These are phyloP conservation scores for Pecoramyces ruminantium DNA, from an alignment of 192 early-diverging fungal species.

Conservation along the genomic window DNA sequence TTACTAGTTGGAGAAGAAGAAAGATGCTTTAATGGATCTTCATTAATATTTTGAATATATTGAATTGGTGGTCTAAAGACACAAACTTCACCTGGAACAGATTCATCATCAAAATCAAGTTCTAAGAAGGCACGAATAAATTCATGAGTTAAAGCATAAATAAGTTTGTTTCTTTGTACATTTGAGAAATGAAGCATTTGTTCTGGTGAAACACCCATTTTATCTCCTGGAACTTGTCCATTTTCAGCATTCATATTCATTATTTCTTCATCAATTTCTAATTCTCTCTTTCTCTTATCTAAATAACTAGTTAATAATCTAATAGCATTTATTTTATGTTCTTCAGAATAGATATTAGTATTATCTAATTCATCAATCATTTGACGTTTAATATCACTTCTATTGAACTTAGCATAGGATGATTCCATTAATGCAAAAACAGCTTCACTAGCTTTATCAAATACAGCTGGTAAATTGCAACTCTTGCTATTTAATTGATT, in stretches of 20 bases:
- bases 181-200: not conserved
- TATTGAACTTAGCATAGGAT: constrained; percentile 18
- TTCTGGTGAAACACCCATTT: not conserved
- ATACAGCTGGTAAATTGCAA: not conserved
- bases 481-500: constrained; percentile 16
- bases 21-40: not conserved
- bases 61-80: not conserved
- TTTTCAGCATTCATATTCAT: not conserved
- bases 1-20: not conserved
- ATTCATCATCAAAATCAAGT: not conserved
- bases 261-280: not conserved
- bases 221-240: not conserved
- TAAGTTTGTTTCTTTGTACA: not conserved
- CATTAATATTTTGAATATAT: not conserved
- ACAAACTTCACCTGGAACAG: not conserved
- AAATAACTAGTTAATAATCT: not conserved
- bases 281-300: not conserved
- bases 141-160: not conserved
- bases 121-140: not conserved
- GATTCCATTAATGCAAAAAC: constrained; percentile 26
- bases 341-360: not conserved
- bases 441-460: constrained; percentile 6
- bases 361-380: not conserved
- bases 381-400: constrained; percentile 4
- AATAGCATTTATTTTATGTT: not conserved